A percentile compares a stretch with the other conserved stretches of the same genome.
Evolutionary conservation across 2,329 filamentous ascomycete species (phyloP).

Genomic region (Verticillium alfalfae): DNA sequence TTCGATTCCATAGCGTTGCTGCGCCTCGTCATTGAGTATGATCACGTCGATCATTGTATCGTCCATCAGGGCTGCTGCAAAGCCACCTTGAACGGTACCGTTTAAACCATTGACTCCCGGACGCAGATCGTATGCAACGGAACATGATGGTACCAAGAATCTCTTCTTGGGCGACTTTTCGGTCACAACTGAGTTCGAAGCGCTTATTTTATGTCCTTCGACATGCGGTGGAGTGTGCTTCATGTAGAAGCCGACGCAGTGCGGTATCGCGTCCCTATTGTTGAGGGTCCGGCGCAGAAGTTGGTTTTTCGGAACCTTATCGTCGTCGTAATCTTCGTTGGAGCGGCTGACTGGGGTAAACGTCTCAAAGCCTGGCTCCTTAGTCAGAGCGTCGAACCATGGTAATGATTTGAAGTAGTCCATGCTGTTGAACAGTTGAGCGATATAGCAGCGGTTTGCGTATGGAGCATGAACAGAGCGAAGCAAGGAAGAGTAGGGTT

Average conservation of each 20-base stretch:
- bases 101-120: conserved; percentile 18
- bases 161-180: neutral
- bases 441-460: too few relatives aligned
- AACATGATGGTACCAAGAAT: conserved; percentile 10
- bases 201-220: neutral
- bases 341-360: conserved; percentile 3
- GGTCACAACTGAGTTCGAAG: neutral
- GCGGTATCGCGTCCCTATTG: conserved; percentile 12
- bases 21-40: conserved; percentile 13
- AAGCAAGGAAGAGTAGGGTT: too few relatives aligned
- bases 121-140: conserved; percentile 16
- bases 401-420: conserved; percentile 6
- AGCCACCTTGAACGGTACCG: conserved; percentile 17
- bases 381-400: conserved; percentile 6
- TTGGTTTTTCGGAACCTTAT: conserved; percentile 5
- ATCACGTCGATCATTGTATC: conserved; percentile 20
- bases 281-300: conserved; percentile 11
- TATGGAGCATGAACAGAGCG: too few relatives aligned
- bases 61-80: conserved; percentile 16
- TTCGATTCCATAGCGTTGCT: conserved; percentile 2
- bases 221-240: neutral
- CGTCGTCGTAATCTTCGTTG: neutral
- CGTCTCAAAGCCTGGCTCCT: neutral
- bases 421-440: neutral
- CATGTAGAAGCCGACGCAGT: conserved; percentile 14